Evolutionary conservation across 2,329 filamentous ascomycete genomes (phyloP).

Genomic region (Talaromyces amestolkiae): DNA sequence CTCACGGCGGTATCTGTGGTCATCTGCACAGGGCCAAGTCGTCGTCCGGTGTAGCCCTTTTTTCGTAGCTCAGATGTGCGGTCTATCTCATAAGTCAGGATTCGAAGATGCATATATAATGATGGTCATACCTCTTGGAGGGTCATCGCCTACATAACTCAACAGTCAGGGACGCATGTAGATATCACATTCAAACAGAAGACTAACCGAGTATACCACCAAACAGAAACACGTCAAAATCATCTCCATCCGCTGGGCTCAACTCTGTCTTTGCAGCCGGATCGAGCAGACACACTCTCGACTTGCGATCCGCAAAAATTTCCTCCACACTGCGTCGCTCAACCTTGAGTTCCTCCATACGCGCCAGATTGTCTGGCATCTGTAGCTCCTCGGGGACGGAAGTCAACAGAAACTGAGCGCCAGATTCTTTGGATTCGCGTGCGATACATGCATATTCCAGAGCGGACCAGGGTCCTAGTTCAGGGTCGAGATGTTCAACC

Average conservation of each 20-base stretch:
- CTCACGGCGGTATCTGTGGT: conserved; percentile 96
- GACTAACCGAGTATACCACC: conserved; percentile 84
- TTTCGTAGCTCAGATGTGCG: conserved; percentile 92
- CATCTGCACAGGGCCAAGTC: conserved; percentile 93
- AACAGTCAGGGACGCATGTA: conserved; percentile 5
- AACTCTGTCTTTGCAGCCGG: conserved; percentile 79
- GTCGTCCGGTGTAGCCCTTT: conserved; percentile 84
- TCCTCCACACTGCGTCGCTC: conserved; percentile 79
- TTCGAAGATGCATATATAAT: conserved; percentile 16
- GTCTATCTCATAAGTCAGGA: conserved; percentile 53
- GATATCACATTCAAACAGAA: conserved; percentile 12
- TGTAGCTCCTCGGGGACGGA: conserved; percentile 69
- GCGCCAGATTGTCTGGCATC: conserved; percentile 59
- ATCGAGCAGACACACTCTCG: conserved; percentile 82
- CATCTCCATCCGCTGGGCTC: conserved; percentile 74
- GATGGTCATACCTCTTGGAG: conserved; percentile 69
- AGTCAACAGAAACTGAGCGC: conserved; percentile 74
- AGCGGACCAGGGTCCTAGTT: conserved; percentile 90
- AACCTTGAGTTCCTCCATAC: conserved; percentile 62
- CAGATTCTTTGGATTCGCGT: conserved; percentile 67
- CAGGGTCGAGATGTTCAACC: conserved; percentile 93
- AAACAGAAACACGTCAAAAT: conserved; percentile 90
- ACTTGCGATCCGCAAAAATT: conserved; percentile 69
- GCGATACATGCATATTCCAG: conserved; percentile 90
- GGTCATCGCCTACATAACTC: conserved; percentile 71